Conservation (phyloP, 1,139 yeast species). For the Meyerozyma sp. region DNA sequence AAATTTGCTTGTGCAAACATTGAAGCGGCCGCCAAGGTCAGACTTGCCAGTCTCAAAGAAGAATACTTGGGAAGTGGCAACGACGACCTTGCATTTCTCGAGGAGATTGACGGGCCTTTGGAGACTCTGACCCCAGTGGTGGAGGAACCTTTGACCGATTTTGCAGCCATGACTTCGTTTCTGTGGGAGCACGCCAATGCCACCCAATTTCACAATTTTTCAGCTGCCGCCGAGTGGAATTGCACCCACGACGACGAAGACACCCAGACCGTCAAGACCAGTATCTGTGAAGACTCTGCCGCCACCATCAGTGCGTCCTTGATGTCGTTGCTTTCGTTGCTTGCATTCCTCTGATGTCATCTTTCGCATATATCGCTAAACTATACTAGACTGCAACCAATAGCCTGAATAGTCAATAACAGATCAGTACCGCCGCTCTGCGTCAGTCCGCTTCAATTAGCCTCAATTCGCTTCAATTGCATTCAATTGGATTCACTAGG, state of each 20-base stretch:
- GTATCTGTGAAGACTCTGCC: not conserved
- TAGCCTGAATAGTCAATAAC: not conserved
- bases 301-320: not conserved
- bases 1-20: conserved; percentile 61
- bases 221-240: not conserved
- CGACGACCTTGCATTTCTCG: not conserved
- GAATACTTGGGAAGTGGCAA: conserved; percentile 14
- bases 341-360: not conserved
- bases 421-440: too few species aligned
- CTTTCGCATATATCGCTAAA: not conserved
- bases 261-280: not conserved
- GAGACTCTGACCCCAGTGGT: not conserved
- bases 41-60: conserved; percentile 20
- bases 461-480: not conserved
- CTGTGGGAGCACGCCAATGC: too few species aligned
- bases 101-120: not conserved
- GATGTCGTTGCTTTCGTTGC: not conserved
- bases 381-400: not conserved
- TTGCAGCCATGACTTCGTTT: too few species aligned
- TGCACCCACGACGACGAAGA: not conserved
- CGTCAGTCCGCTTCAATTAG: too few species aligned
- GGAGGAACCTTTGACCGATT: too few species aligned
- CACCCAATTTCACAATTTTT: not conserved
- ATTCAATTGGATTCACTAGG: too few species aligned
- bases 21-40: conserved; percentile 23